Evolutionary conservation across 768 basidiomycete genomes (phyloP).

Genomic region (Nidularia sp.): DNA sequence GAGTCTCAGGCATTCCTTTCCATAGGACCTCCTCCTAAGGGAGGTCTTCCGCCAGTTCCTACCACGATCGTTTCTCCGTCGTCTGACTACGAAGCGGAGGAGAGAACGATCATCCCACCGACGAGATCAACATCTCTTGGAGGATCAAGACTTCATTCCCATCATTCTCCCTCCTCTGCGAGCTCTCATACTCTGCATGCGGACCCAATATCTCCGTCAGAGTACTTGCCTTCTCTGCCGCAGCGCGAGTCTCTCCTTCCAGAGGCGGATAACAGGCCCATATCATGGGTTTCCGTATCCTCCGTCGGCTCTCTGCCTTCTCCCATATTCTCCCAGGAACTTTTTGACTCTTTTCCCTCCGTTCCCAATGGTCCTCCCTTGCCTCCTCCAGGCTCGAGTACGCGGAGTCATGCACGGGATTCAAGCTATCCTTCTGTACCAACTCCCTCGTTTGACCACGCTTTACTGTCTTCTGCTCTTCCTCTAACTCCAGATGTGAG

Average conservation of each 20-base stretch:
- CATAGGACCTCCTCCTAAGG: background rate
- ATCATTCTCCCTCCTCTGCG: background rate
- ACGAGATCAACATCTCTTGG: slow-evolving; percentile 4
- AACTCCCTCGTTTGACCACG: slow-evolving; percentile 1
- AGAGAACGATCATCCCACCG: background rate
- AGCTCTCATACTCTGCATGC: background rate
- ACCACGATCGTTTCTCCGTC: background rate
- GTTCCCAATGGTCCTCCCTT: slow-evolving; percentile 51
- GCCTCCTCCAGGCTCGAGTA: background rate
- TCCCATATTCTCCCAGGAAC: slow-evolving; percentile 49
- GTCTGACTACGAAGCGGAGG: background rate
- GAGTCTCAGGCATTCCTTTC: background rate
- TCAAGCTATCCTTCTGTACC: background rate
- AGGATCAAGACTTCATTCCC: background rate
- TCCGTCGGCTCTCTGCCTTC: slow-evolving; percentile 36
- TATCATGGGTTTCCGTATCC: slow-evolving; percentile 45
- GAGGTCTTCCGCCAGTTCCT: background rate
- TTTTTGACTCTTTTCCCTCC: slow-evolving; percentile 71
- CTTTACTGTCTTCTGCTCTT: background rate
- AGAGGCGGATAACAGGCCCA: slow-evolving; percentile 18
- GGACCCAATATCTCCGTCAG: slow-evolving; percentile 1
- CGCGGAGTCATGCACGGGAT: background rate
- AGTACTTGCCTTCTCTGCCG: background rate
- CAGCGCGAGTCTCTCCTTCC: background rate
- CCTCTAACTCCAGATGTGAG: background rate